Base-by-base conservation (phyloP, 148 eudicot genomes). In the Dysphania ambrosioides region DNA sequence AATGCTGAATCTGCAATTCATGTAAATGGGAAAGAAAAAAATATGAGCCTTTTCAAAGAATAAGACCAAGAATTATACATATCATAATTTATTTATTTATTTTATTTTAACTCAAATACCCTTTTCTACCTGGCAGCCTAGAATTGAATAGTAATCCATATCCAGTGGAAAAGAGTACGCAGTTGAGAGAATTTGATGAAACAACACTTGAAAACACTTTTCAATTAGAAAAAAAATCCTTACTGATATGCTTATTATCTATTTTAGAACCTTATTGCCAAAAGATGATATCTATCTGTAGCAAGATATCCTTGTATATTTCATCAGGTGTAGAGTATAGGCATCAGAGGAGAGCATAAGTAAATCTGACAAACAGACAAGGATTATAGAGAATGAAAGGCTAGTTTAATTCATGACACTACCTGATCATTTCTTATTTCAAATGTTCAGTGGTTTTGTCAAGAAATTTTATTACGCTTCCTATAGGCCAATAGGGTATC, bases 1-100 rank as follows among this genome's bases (percentile, higher is more conserved):
- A 49, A 97, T 96, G 79, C 94, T 90, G 81, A 92, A 96, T 82
- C 99, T 96, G 99, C 87, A 82, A 53, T 75, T 68, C 21, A 72
- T 51, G 66, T 62, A 76, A 82, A 76, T 34, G 31, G 71, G 27
- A 36, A 13, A 23, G 21, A 29, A 72, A 11, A 38, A 34, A 11
- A 10, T 41, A 59, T 74, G 58, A 72, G 58, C 21, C 23, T 49
- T 3, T 16, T 6, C 19, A 61, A 51, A 18, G 9, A 51, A 23
- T 44, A 36, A 72, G 41, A 58, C 6, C 21, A 19, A 61, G 21
- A 26, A 18, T 1, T 34, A 32, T 5, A 73, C 15, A 36, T n/a
- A 38, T 66, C 44, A 65, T 18, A 38, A 23, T 34, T 6, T 21
- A 0, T 32, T 32, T 19, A 16, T 5, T 31, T 16, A 60, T 62